Base-by-base conservation (phyloP, 345 rosid species). In the Nephelium lappaceum region DNA sequence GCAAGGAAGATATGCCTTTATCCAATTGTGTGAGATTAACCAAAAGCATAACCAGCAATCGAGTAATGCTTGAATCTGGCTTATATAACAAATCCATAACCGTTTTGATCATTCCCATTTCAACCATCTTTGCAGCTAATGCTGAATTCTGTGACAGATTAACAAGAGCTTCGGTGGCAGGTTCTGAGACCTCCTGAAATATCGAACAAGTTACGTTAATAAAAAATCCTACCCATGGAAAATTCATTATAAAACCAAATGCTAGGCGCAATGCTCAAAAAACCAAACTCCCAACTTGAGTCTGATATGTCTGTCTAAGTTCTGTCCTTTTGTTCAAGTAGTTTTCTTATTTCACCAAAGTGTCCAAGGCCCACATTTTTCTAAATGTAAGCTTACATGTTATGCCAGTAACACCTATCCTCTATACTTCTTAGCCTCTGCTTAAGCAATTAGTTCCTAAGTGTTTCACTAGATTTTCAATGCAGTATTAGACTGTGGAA, bases 1-100 rank as follows among this genome's bases (percentile, higher is more conserved):
- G 95, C 89, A 95, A 83, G 81, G 90, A 86, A 25, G 92, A 82
- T 80, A 93, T 89, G 42, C 98, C 99, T 67, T 82, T 85, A 85
- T 95, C 98, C 73, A 83, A 77, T 74, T 90, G 98, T 21, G 98
- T 91, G 72, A 95, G 95, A 84, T 95, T 95, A 68, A 95, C 97
- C 18, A 93, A 80, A 74, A 95, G 96, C 99, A 93, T 93, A 66
- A 93, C 97, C 81, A 93, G 85, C 80, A 95, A 80, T 39, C 76
- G 80, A 9, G 86, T 83, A 76, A 91, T 85, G 72, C 86, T 79
- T 55, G 90, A 87, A 12, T 87, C 92, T 0, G 93, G 96, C 78
- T 87, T 92, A 77, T 89, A 91, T 85, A 95, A 79, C 80, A 92
- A 75, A 75, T 91, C 94, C 94, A 92, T 92, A 10, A 84, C 89